phyloP scores from a whole-genome alignment of 139 green algal species.

The Dunaliella primolecta region DNA sequence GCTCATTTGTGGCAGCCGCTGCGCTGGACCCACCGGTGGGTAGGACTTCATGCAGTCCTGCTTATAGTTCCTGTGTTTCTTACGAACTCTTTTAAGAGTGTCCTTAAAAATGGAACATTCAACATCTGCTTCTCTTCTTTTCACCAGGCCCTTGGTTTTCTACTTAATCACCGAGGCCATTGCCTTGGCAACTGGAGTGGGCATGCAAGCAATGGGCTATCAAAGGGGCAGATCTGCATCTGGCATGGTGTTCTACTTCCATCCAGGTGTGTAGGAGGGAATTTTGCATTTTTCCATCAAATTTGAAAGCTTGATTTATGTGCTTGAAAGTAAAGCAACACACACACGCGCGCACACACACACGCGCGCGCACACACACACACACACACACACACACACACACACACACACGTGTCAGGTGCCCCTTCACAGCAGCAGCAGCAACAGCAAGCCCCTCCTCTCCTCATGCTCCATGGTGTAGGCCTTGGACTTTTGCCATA shows the following conservation, averaged over 20 bases:
- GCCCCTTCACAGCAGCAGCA: background rate
- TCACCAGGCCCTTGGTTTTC: slow-evolving; percentile 30
- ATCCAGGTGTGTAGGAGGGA: background rate
- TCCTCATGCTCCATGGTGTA: slow-evolving; percentile 52
- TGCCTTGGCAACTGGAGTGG: background rate
- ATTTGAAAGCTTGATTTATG: no score
- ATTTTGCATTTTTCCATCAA: no score
- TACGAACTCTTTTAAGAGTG: no score
- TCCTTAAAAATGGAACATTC: no score
- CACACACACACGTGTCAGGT: background rate
- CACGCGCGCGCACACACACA: background rate
- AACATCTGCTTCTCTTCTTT: no score
- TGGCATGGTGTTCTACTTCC: background rate
- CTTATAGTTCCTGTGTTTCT: no score
- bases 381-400: slow-evolving; percentile 1
- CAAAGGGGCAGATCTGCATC: background rate
- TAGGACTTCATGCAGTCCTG: no score
- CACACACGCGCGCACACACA: background rate
- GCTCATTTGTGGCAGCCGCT: slow-evolving; percentile 9
- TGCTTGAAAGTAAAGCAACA: no score
- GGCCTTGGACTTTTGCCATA: slow-evolving; percentile 27
- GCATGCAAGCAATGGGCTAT: slow-evolving; percentile 29
- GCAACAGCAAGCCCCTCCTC: slow-evolving; percentile 14
- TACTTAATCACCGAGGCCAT: slow-evolving; percentile 39
- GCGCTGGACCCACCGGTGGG: background rate